Base-by-base conservation (phyloP, 1,139 yeast species). In the Geotrichum europaeum region DNA sequence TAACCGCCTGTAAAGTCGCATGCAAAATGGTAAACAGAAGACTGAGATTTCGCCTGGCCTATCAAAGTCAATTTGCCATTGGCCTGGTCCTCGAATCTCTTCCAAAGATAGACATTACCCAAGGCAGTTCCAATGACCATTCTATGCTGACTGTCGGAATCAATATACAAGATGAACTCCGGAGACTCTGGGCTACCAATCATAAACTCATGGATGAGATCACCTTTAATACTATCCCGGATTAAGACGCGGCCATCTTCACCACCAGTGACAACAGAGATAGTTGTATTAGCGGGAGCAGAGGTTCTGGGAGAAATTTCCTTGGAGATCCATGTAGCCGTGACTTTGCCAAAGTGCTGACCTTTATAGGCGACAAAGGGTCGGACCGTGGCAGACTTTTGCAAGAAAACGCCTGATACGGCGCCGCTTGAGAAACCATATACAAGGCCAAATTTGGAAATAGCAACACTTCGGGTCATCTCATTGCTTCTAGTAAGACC, bases 361-460 rank as follows among this genome's bases (percentile, higher is more conserved):
- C 63, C 62, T 30, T 64, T 67, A 63, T 72, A 62, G 12, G 61
- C 63, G 15, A 64, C 62, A 63, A 69, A 68, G 49, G 70, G 72
- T 15, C 71, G 64, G 7, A 72, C 66, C 13, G 73, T 62, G n/a
- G 73, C 68, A 43, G 71, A 72, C 20, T 70, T 68, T 6, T 74
- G 66, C 54, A 72, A 67, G 49, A 67, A 57, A 13, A 67, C 60
- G 1, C 68, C 68, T 7, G 66, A 56, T 1, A 73, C 72, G 18
- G 56, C 53, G 6, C 76, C 76, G 50, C 66, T 64, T 15, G 55
- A 53, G 60, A 70, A 65, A 7, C 75, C 76, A 59, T 65, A 72
- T 13, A 69, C 62, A 57, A 73, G 57, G 1, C 75, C 76, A 58
- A 70, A 73, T 53, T 73, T 66, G 10, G 74, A 70, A 6, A 73